phyloP scores from a whole-genome alignment of 768 basidiomycete genomes.

The Suillus plorans region DNA sequence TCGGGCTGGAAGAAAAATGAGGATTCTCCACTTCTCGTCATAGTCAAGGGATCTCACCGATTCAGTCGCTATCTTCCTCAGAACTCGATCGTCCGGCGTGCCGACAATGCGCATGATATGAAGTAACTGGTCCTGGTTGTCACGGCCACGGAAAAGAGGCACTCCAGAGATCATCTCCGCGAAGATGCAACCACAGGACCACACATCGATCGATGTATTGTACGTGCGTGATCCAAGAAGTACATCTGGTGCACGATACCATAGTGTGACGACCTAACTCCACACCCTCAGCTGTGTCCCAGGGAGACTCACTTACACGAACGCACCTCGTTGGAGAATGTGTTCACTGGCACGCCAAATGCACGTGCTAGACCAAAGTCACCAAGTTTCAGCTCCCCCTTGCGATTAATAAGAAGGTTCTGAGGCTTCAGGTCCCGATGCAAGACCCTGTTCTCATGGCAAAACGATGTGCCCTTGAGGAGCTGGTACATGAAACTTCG shows the following conservation, averaged over 20 bases:
- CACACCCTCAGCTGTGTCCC: conserved; percentile 9
- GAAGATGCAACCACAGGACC: conserved; percentile 99
- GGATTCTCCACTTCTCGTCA: conserved; percentile 5
- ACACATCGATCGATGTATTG: conserved; percentile 97
- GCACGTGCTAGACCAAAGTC: conserved; percentile 98
- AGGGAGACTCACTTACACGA: not conserved
- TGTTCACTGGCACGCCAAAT: conserved; percentile 98
- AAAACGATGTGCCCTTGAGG: conserved; percentile 95
- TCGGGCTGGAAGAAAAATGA: conserved; percentile 59
- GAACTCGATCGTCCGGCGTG: conserved; percentile 85
- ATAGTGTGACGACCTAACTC: conserved; percentile 88
- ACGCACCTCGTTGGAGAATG: conserved; percentile 91
- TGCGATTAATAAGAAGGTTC: conserved; percentile 95
- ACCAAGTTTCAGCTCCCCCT: conserved; percentile 94
- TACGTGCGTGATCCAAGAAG: conserved; percentile 96
- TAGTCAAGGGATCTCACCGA: conserved; percentile 53
- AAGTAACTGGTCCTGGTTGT: conserved; percentile 96
- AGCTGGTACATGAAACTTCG: conserved; percentile 98
- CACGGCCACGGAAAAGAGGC: conserved; percentile 93
- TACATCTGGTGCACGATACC: conserved; percentile 99
- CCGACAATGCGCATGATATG: conserved; percentile 98
- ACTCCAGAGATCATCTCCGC: conserved; percentile 99
- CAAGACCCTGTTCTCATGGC: conserved; percentile 96
- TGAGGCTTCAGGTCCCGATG: conserved; percentile 99
- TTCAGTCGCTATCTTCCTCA: conserved; percentile 87